A percentile compares a stretch with the other conserved stretches of the same genome.
phyloP scores from a whole-genome alignment of 1,284 basidiomycete genomes.

The Sanguinoderma infundibulare region DNA sequence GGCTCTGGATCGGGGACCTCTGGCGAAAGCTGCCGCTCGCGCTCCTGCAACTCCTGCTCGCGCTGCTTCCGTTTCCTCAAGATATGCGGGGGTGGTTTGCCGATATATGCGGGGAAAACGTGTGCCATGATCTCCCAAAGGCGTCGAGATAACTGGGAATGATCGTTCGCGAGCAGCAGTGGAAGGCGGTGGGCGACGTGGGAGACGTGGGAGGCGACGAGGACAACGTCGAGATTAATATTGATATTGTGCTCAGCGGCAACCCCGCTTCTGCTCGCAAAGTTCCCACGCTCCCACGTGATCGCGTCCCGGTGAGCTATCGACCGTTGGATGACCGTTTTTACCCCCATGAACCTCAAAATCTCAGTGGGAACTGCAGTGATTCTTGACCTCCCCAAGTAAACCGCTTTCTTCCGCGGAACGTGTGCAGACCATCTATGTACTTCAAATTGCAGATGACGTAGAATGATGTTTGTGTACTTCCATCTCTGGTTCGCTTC shows the following conservation, averaged over 20 bases:
- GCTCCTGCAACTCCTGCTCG: neutral
- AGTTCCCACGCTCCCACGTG: neutral
- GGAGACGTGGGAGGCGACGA: neutral
- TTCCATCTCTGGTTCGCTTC: constrained; percentile 50
- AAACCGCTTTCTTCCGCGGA: too few relatives aligned
- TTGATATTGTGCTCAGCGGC: too few relatives aligned
- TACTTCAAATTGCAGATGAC: too few relatives aligned
- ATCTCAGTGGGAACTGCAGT: too few relatives aligned
- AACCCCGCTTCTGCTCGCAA: neutral
- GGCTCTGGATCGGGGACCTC: constrained; percentile 15
- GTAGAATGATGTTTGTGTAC: constrained; percentile 68
- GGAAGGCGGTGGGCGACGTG: neutral
- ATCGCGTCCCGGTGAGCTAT: neutral
- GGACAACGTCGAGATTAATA: neutral
- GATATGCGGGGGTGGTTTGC: constrained; percentile 5
- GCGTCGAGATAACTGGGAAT: neutral
- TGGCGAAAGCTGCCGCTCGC: constrained; percentile 8
- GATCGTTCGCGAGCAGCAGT: neutral
- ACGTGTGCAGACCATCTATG: too few relatives aligned
- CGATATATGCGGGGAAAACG: constrained; percentile 7
- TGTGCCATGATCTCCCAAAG: neutral
- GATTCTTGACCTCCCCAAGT: too few relatives aligned
- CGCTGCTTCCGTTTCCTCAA: neutral
- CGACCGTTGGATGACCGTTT: too few relatives aligned
- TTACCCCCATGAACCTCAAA: too few relatives aligned